Percentiles rank a stretch among this genome's conserved stretches.
Conservation (phyloP, 805 yeast species). For the Lipomyces sp. region DNA sequence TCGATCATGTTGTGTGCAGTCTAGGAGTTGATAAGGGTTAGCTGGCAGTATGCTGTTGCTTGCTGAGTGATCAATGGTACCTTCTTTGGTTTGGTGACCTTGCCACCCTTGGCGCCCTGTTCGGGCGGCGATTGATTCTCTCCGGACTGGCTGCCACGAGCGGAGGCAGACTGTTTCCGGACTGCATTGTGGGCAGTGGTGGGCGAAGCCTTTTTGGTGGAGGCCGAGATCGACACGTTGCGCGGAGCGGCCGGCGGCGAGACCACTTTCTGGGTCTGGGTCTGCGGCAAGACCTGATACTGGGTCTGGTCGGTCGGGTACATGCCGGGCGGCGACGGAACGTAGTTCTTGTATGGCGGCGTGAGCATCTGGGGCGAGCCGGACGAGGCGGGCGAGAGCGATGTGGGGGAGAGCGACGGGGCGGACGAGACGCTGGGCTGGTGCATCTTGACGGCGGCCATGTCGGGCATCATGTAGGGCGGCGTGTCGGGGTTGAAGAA, state of each 20-base stretch:
- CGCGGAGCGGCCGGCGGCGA: neutral
- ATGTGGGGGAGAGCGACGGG: conserved; percentile 14
- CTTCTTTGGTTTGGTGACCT: conserved; percentile 37
- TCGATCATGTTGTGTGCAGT: conserved; percentile 77
- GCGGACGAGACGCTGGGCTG: neutral
- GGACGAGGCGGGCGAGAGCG: conserved; percentile 21
- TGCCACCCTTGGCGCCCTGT: conserved; percentile 26
- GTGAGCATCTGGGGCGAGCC: conserved; percentile 13
- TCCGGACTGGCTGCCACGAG: neutral
- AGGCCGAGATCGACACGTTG: neutral
- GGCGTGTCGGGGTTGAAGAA: conserved; percentile 2
- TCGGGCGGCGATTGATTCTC: conserved; percentile 9
- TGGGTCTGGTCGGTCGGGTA: conserved; percentile 1
- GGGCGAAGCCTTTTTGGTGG: conserved; percentile 7
- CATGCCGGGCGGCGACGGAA: conserved; percentile 8
- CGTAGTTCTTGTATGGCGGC: conserved; percentile 13
- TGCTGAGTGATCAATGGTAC: conserved; percentile 9
- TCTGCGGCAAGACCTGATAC: neutral
- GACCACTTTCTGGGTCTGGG: neutral
- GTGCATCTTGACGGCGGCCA: neutral
- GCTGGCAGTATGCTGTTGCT: conserved; percentile 27
- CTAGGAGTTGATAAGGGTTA: conserved; percentile 44
- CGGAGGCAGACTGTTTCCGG: neutral
- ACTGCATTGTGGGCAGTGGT: conserved; percentile 15
- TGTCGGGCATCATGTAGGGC: conserved; percentile 1